phyloP scores from a whole-genome alignment of 1,284 basidiomycete species.

The Exobasidium rhododendri region DNA sequence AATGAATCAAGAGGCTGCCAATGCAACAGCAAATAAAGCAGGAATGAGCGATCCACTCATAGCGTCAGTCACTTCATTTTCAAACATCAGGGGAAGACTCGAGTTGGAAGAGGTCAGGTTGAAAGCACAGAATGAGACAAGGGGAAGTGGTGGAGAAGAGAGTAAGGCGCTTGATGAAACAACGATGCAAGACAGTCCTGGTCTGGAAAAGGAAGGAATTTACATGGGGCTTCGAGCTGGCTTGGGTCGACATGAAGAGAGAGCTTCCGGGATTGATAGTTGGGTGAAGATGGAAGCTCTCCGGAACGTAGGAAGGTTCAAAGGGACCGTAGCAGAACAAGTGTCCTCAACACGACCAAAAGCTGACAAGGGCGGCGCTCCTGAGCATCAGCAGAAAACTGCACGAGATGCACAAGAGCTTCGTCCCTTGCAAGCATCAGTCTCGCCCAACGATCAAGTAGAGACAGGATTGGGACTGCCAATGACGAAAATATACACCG shows the following conservation, averaged over 20 bases:
- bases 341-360: slow-evolving; percentile 7
- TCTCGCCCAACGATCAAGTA: slow-evolving; percentile 19
- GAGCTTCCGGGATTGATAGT: slow-evolving; percentile 16
- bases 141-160: background rate
- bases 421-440: background rate
- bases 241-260: background rate
- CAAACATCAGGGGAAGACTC: slow-evolving; percentile 36
- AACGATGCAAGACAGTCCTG: background rate
- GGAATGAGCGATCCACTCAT: slow-evolving; percentile 21
- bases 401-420: background rate
- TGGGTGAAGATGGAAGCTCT: slow-evolving; percentile 32
- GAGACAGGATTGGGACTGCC: slow-evolving; percentile 46
- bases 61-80: slow-evolving; percentile 42
- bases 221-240: background rate
- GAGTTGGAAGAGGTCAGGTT: slow-evolving; percentile 23
- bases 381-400: background rate
- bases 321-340: slow-evolving; percentile 45
- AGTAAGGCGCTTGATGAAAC: too few species aligned
- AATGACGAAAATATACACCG: slow-evolving; percentile 47
- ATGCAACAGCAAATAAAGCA: background rate
- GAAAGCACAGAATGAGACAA: background rate
- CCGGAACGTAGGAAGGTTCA: slow-evolving; percentile 33
- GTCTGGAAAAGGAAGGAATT: background rate
- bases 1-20: slow-evolving; percentile 24
- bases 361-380: background rate